Evolutionary conservation across 2,329 filamentous ascomycete species (phyloP).

Genomic region (Cladosporium halotolerans): DNA sequence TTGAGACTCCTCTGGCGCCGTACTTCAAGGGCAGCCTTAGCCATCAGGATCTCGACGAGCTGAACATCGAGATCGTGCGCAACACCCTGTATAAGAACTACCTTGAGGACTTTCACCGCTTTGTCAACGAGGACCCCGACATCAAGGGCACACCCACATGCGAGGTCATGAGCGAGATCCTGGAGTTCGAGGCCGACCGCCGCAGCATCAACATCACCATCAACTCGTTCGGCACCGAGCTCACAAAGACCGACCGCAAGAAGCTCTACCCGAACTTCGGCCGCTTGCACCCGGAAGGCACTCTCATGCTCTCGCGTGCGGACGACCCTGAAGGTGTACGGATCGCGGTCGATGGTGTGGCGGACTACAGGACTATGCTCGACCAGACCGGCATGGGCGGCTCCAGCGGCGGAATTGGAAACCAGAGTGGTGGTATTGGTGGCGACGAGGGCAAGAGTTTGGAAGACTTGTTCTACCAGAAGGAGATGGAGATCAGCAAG

Average conservation of each 20-base stretch:
- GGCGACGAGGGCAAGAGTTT: slow-evolving; percentile 76
- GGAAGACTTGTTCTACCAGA: slow-evolving; percentile 98
- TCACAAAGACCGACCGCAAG: slow-evolving; percentile 86
- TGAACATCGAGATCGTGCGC: slow-evolving; percentile 98
- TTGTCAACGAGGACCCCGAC: slow-evolving; percentile 83
- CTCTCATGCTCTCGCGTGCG: slow-evolving; percentile 86
- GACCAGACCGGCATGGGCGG: slow-evolving; percentile 79
- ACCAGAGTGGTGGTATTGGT: slow-evolving; percentile 75
- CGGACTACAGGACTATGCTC: slow-evolving; percentile 94
- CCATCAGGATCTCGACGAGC: slow-evolving; percentile 93
- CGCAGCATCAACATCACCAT: slow-evolving; percentile 98
- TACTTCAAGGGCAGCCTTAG: slow-evolving; percentile 97
- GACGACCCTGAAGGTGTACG: slow-evolving; percentile 93
- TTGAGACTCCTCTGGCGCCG: slow-evolving; percentile 89
- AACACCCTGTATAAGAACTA: slow-evolving; percentile 99
- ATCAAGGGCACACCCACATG: slow-evolving; percentile 82
- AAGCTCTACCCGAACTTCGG: slow-evolving; percentile 95
- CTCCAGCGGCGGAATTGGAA: slow-evolving; percentile 64
- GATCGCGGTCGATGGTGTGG: slow-evolving; percentile 84
- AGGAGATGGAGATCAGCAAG: slow-evolving; percentile 98
- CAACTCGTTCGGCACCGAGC: slow-evolving; percentile 95
- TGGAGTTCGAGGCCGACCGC: slow-evolving; percentile 94
- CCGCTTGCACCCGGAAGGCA: slow-evolving; percentile 86
- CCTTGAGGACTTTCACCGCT: slow-evolving; percentile 92
- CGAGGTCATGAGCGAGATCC: slow-evolving; percentile 90